phyloP scores from a whole-genome alignment of 768 basidiomycete genomes.

The Clathrus columnatus region DNA sequence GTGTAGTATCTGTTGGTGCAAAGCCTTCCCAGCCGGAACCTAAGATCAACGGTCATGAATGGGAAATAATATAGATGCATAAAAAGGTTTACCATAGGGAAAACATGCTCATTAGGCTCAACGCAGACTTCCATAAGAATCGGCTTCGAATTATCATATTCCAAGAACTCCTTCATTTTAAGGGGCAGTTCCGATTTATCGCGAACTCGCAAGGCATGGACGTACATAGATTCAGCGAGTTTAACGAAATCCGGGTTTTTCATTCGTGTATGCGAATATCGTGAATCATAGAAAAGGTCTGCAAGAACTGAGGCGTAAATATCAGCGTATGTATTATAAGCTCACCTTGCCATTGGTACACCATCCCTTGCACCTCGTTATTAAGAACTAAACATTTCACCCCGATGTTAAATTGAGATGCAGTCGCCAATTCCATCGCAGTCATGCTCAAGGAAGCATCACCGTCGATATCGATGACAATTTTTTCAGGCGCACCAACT shows the following conservation, averaged over 20 bases:
- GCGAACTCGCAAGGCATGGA: constrained; percentile 78
- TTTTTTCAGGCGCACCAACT: constrained; percentile 89
- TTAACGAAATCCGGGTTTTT: constrained; percentile 90
- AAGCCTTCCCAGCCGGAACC: constrained; percentile 89
- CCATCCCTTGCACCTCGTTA: constrained; percentile 99
- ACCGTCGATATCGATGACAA: constrained; percentile 92
- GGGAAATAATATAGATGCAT: constrained; percentile 3
- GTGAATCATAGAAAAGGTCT: constrained; percentile 93
- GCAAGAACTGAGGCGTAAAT: constrained; percentile 1
- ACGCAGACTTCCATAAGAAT: constrained; percentile 88
- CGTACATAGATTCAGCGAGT: constrained; percentile 84
- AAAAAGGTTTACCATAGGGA: constrained; percentile 63
- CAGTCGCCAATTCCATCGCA: constrained; percentile 96
- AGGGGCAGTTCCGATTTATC: constrained; percentile 68
- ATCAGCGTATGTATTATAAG: background rate
- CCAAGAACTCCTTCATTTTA: constrained; percentile 98
- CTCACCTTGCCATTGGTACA: constrained; percentile 95
- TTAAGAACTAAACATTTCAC: constrained; percentile 91
- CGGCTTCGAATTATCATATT: constrained; percentile 81
- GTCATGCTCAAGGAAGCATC: constrained; percentile 99
- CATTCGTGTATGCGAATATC: constrained; percentile 97
- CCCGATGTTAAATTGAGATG: constrained; percentile 83
- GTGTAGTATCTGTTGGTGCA: constrained; percentile 86
- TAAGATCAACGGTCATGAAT: constrained; percentile 20
- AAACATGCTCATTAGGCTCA: constrained; percentile 77